Percentiles rank a stretch among this genome's conserved stretches.
These are phyloP conservation scores for Penicillium ucsense DNA, from an alignment of 495 filamentous ascomycete species.

Conservation along the genomic window DNA sequence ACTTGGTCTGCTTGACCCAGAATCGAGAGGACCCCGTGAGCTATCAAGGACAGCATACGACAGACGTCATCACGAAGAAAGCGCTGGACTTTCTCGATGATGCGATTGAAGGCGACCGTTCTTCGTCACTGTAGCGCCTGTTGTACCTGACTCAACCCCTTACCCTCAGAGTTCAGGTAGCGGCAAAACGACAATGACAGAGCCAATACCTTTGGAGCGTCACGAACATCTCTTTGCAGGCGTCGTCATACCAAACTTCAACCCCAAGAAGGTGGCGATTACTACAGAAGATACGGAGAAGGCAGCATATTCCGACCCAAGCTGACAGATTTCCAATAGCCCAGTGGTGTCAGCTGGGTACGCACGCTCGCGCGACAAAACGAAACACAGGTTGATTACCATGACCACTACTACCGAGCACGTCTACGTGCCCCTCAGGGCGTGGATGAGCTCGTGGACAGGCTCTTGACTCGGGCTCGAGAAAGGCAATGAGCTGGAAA, in stretches of 20 bases:
- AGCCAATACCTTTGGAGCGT: slow-evolving; percentile 39
- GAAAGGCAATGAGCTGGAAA: slow-evolving; percentile 43
- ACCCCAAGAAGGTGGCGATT: slow-evolving; percentile 36
- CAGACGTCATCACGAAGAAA: slow-evolving; percentile 54
- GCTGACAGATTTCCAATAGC: slow-evolving; percentile 43
- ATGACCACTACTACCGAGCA: slow-evolving; percentile 58
- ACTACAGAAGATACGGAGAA: slow-evolving; percentile 17
- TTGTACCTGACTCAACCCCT: slow-evolving; percentile 57
- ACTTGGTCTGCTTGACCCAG: no score
- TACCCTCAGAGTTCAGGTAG: slow-evolving; percentile 16
- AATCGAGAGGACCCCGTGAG: slow-evolving; percentile 48
- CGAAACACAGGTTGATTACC: slow-evolving; percentile 47
- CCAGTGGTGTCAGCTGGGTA: slow-evolving; percentile 58
- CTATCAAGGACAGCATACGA: slow-evolving; percentile 48
- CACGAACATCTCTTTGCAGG: slow-evolving; percentile 32
- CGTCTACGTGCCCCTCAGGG: slow-evolving; percentile 54
- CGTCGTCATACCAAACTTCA: slow-evolving; percentile 34
- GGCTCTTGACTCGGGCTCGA: slow-evolving; percentile 43
- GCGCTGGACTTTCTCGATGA: slow-evolving; percentile 56
- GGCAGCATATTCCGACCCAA: slow-evolving; percentile 37
- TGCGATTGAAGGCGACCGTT: slow-evolving; percentile 49
- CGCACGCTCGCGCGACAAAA: slow-evolving; percentile 40
- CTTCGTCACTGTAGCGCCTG: slow-evolving; percentile 57
- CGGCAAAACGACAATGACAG: slow-evolving; percentile 25
- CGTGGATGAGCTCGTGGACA: slow-evolving; percentile 62